Evolutionary conservation across 306 rosid genomes (phyloP), one percentile per base, ranked within the genome.

Genomic region (Fagus crenata): DNA sequence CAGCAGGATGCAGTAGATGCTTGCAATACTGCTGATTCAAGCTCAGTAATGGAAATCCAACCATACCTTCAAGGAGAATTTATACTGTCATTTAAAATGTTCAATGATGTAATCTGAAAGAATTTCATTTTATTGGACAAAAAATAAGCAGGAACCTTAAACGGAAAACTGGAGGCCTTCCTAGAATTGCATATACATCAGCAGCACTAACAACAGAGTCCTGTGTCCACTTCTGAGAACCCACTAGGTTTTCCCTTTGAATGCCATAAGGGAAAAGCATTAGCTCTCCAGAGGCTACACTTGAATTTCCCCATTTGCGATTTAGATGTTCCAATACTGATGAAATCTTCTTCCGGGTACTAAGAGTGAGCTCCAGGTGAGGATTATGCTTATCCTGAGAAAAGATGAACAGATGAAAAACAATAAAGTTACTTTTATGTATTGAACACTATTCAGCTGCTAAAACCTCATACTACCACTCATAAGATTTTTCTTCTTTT

Each of bases 261-360:
- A 75, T 83, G 78, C 78, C 83, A 80, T 89, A 88, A 63, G 97
- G 97, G 81, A 90, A 88, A 84, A 95, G 95, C 91, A 87, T 79
- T 72, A 95, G 73, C 86, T 88, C 97, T 87, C 99, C 99, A 79
- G 77, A 67, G 75, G 99, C 99, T 46, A 87, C 85, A 81, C 88
- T 90, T 13, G 99, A 92, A 84, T 75, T 88, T 18, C 99, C 99
- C 99, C 99, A 95, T 84, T 95, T 95, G 65, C 97, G 96, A 83
- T 85, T 90, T 75, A 95, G 90, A 85, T 92, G 99, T 72, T 95
- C 99, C 77, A 92, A 83, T 80, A 95, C 88, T 72, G 99, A 95
- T 70, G 99, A 95, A 85, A 95, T 90, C 89, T 83, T 95, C 88
- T 95, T 95, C 67, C 97, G 90, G 59, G 86, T 82, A 77, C 96